Base-by-base conservation (phyloP, 2,329 filamentous ascomycete species). In the Cordyceps cateniannulata region DNA sequence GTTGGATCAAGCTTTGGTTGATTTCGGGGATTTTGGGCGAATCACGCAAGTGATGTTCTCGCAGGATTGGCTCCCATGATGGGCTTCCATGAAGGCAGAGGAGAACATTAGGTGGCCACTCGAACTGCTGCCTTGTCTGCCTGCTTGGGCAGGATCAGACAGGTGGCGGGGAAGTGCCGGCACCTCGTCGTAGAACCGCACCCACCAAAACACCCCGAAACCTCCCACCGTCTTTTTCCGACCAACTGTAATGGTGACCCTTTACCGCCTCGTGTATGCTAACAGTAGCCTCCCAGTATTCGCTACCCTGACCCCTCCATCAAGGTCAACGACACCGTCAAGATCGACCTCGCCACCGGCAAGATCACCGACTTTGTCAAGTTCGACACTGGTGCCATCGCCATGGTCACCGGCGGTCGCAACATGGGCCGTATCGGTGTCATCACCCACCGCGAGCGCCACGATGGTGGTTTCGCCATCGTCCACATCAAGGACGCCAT, bases 361-460 rank as follows among this genome's bases (percentile, higher is more conserved):
- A 99, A 98, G 89, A 96, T 99, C 83, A 81, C 85, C 72, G 95
- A 99, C 82, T 98, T 90, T 83, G 92, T 98, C 86, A 90, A 89
- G 82, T 99, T 99, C 83, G 95, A 99, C 80, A 97, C 93, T 76
- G 95, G 93, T 81, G 89, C 91, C 77, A 92, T 99, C 73, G 92
- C 90, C 80, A 99, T 99, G 93, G 90, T 89, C 76, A 99, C 95
- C 72, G 95, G 95, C 88, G 95, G 95, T 88, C 95, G 93, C 78
- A 99, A 99, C 91, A 99, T 98, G 93, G 95, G 95, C 79, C 95
- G 95, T 93, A 93, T 99, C 76, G 95, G 95, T 90, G 93, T 98
- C 79, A 96, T 99, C 85, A 98, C 95, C 74, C 93, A 99, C 88
- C 93, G 95, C 85, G 95, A 99, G 87, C 91, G 95, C 75, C 95